These are phyloP conservation scores for Metschnikowia shivogae DNA, from an alignment of 805 yeast genomes.

Conservation along the genomic window DNA sequence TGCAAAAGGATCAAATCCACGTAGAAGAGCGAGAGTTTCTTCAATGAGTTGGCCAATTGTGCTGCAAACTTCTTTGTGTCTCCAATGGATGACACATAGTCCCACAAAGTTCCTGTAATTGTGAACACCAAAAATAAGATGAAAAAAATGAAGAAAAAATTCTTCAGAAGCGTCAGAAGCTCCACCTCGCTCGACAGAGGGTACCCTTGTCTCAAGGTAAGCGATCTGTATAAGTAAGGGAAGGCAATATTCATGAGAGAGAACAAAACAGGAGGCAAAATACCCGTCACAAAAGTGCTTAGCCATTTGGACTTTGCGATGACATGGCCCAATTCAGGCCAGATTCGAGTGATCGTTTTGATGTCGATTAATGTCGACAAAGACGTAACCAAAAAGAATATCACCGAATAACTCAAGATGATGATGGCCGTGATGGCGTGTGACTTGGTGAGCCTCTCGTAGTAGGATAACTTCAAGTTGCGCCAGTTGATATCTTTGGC, in stretches of 20 bases:
- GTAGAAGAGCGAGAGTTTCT: conserved; percentile 49
- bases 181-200: conserved; percentile 57
- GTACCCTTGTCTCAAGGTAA: conserved; percentile 50
- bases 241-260: conserved; percentile 48
- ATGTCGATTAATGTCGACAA: conserved; percentile 55
- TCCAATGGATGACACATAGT: conserved; percentile 52
- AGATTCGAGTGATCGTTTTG: conserved; percentile 50
- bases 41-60: conserved; percentile 49
- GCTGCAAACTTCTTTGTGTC: conserved; percentile 59
- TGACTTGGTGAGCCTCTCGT: conserved; percentile 34
- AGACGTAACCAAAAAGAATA: conserved; percentile 53
- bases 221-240: conserved; percentile 52
- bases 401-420: conserved; percentile 46
- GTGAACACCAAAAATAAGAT: conserved; percentile 60
- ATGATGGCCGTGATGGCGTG: conserved; percentile 42
- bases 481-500: conserved; percentile 45
- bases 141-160: conserved; percentile 57
- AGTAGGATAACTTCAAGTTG: conserved; percentile 41
- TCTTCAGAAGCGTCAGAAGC: conserved; percentile 52
- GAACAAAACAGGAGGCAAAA: conserved; percentile 58
- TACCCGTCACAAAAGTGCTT: conserved; percentile 56
- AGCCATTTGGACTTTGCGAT: conserved; percentile 48
- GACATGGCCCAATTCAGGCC: conserved; percentile 57
- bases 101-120: conserved; percentile 58
- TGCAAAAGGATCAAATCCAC: conserved; percentile 64